These are phyloP conservation scores for Pseudogymnoascus sp. DNA, from an alignment of 2,329 filamentous ascomycete species.

Conservation along the genomic window DNA sequence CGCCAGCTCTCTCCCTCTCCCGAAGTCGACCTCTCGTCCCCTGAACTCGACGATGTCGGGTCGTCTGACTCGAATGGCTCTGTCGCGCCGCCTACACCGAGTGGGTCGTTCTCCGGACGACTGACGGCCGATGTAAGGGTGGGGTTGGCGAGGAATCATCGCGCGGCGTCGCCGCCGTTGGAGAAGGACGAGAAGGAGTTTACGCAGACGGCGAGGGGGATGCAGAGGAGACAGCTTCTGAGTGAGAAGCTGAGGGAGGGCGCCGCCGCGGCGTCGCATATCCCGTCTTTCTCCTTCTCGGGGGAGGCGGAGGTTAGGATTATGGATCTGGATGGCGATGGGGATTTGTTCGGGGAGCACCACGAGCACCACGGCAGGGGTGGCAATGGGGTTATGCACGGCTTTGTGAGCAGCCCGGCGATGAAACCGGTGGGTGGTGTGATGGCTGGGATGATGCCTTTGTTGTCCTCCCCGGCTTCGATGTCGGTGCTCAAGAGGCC, in stretches of 20 bases:
- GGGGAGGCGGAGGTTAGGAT: slow-evolving; percentile 24
- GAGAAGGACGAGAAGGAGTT: slow-evolving; percentile 96
- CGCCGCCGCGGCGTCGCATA: slow-evolving; percentile 22
- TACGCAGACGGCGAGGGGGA: slow-evolving; percentile 83
- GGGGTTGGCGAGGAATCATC: slow-evolving; percentile 49
- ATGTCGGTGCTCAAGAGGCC: slow-evolving; percentile 39
- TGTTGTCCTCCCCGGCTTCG: slow-evolving; percentile 31
- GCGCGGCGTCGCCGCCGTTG: slow-evolving; percentile 77
- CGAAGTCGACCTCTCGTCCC: slow-evolving; percentile 82
- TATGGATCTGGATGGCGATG: slow-evolving; percentile 23
- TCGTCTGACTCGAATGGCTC: slow-evolving; percentile 53
- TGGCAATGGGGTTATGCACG: neutral
- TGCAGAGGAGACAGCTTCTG: slow-evolving; percentile 58
- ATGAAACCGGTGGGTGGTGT: slow-evolving; percentile 42
- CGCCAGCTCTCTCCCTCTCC: slow-evolving; percentile 79
- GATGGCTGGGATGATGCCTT: slow-evolving; percentile 38
- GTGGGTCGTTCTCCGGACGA: slow-evolving; percentile 51
- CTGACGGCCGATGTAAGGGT: slow-evolving; percentile 31
- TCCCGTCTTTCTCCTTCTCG: slow-evolving; percentile 8
- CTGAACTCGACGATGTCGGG: slow-evolving; percentile 70
- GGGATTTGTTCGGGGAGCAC: slow-evolving; percentile 26
- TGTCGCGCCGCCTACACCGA: slow-evolving; percentile 52
- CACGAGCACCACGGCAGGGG: slow-evolving; percentile 22
- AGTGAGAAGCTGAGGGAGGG: slow-evolving; percentile 42
- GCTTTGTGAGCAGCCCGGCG: slow-evolving; percentile 47